Evolutionary conservation across 2,329 filamentous ascomycete species (phyloP), one percentile per base, ranked within the genome.

Genomic region (Pseudogymnoascus verrucosus): DNA sequence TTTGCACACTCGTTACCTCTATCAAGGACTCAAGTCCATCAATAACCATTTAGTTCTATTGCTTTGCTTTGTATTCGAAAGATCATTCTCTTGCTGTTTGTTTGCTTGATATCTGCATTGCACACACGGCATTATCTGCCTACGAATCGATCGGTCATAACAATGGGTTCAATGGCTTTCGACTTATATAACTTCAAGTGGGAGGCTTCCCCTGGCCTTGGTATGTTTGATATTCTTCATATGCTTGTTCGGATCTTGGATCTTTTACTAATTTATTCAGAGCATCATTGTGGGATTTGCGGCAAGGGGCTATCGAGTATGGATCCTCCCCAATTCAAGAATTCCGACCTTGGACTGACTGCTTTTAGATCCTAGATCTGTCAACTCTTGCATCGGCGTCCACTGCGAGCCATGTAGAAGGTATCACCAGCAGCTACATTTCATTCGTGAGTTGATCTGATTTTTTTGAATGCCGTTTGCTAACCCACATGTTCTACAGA

Each of bases 401-500:
- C 72, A 74, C 64, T 71, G 73, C 16, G 72, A 74, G 61, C 72
- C 72, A 39, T 74, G 72, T 64, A 71, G 71, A 36, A 64, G 72
- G 12, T 74, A 71, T 60, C 72, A 74, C 54, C 72, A 73, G 62
- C 70, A 72, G 60, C 59, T 74, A 12, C 71, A 74, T 60, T 73
- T 74, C 60, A 65, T 72, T 39, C 71, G 72, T 73, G 69, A 62
- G 70, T 62, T 11, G 19, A 54, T 11, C 5, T 44, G 2, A 11
- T 5, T 40, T 59, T 5, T 10, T 16, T 42, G 28, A 14, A 64
- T 65, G 51, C 63, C 42, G 23, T 51, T 12, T 16, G 8, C 54
- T 37, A 44, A 5, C 44, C 34, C 44, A 10, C 23, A 12, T 51
- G 23, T 42, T 62, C 10, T 61, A 7, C n/a, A 72, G 71, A 70